Base-by-base conservation (phyloP, 2,329 filamentous ascomycete species). In the Acrodontium crateriforme region DNA sequence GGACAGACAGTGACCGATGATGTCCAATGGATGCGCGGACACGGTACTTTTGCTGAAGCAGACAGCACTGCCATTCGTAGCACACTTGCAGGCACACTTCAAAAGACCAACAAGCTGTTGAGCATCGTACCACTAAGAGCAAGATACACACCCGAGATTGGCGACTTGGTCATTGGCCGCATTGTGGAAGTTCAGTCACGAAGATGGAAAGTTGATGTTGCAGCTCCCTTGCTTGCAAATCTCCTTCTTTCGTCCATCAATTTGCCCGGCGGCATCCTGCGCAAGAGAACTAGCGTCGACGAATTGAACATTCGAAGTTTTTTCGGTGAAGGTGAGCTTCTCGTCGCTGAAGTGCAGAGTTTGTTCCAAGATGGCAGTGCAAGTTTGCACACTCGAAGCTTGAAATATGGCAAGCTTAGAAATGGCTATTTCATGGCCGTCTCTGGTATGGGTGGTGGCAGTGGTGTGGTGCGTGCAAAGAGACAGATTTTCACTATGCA, bases 221-320 rank as follows among this genome's bases (percentile, higher is more conserved):
- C 82, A 27, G 83, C 82, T 14, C 77, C 83, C 0, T 73, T 92
- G 47, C 75, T 94, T 5, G 87, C 89, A 3, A 70, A 76, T 25
- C 67, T 98, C 7, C 82, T 84, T 11, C 73, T 98, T 23, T 81
- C 74, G 29, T 78, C 79, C 36, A 95, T 98, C 58, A 98, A 98
- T 52, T 63, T 98, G 2, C 89, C 89, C 0, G 89, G 89, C 31
- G 89, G 89, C 18, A 92, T 93, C 39, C 65, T 94, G 45, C 73
- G 89, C 33, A 80, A 87, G 50, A 69, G 89, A 40, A 98, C 89
- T 16, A 85, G 87, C 47, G 91, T 89, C 10, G 89, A 98, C 55
- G 89, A 95, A 62, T 67, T 98, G 46, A 89, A 95, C 58, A 95
- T 98, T 56, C 74, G 89, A 27, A 82, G 75, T n/a, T 98, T 94